Evolutionary conservation across 345 rosid genomes (phyloP).

Genomic region (Eutrema yunnanense): DNA sequence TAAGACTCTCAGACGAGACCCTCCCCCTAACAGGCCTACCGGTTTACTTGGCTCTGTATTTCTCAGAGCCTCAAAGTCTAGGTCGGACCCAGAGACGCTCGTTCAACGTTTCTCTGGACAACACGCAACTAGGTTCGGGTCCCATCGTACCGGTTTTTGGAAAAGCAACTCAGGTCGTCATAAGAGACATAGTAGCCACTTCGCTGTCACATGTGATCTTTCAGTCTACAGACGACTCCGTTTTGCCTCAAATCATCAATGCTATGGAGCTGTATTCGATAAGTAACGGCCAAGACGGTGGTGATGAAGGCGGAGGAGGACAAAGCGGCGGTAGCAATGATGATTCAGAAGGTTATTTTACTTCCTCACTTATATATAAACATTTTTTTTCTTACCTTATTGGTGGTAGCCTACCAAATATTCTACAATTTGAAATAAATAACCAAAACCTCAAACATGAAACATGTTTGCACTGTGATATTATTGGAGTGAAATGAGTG

Average conservation of each 20-base stretch:
- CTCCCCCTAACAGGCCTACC: neutral
- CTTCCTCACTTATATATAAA: neutral
- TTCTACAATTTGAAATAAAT: neutral
- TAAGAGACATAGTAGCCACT: neutral
- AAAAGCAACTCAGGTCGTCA: neutral
- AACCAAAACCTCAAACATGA: neutral
- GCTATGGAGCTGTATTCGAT: constrained; percentile 8
- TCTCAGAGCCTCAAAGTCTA: constrained; percentile 6
- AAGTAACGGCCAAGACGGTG: neutral
- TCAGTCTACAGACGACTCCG: neutral
- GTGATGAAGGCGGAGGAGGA: neutral
- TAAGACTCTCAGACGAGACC: neutral
- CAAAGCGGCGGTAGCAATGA: neutral
- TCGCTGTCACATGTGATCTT: neutral
- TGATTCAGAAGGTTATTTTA: neutral
- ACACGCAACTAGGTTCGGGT: neutral
- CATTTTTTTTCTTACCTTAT: neutral
- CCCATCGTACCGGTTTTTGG: constrained; percentile 3
- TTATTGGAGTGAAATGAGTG: neutral
- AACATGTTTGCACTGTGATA: neutral
- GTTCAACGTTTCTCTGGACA: neutral
- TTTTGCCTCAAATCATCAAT: neutral
- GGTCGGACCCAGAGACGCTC: neutral
- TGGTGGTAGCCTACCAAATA: neutral
- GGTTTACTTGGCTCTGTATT: constrained; percentile 9